Evolutionary conservation across 139 green algal genomes (phyloP).

Genomic region (Deuterostichococcus epilithicus): DNA sequence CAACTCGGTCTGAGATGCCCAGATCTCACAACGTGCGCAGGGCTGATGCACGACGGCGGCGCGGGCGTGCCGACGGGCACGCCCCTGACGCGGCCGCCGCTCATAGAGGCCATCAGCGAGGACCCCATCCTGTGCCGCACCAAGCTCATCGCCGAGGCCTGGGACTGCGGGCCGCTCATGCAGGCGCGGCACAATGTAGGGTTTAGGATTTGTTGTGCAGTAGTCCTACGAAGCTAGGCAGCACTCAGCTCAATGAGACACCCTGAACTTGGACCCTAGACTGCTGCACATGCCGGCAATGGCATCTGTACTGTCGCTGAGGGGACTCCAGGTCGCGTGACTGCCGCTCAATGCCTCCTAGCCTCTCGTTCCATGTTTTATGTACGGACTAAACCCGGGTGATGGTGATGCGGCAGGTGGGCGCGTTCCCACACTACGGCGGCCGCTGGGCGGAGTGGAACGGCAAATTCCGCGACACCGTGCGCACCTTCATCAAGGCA

Average conservation of each 20-base stretch:
- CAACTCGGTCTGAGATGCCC: no score
- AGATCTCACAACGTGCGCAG: no score
- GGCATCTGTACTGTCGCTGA: no score
- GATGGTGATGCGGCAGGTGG: constrained; percentile 64
- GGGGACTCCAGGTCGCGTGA: no score
- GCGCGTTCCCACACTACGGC: constrained; percentile 93
- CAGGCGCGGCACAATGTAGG: no score
- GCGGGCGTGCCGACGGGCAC: constrained; percentile 82
- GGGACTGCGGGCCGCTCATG: constrained; percentile 97
- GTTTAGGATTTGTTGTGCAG: no score
- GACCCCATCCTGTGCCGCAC: constrained; percentile 84
- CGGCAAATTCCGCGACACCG: constrained; percentile 87
- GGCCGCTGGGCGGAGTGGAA: constrained; percentile 98
- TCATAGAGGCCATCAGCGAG: constrained; percentile 87
- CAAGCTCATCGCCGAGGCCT: constrained; percentile 98
- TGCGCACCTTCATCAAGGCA: constrained; percentile 85
- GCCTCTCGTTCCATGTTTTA: no score
- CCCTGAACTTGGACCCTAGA: no score
- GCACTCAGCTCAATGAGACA: no score
- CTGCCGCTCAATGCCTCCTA: no score
- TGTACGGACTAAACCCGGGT: no score
- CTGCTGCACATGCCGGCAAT: no score
- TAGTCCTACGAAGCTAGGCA: not conserved
- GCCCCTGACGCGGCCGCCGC: constrained; percentile 80
- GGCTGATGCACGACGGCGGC: constrained; percentile 61